Percentiles rank a stretch among this genome's conserved stretches.
These are phyloP conservation scores for Neurospora sp. DNA, from an alignment of 495 filamentous ascomycete genomes.

Conservation along the genomic window DNA sequence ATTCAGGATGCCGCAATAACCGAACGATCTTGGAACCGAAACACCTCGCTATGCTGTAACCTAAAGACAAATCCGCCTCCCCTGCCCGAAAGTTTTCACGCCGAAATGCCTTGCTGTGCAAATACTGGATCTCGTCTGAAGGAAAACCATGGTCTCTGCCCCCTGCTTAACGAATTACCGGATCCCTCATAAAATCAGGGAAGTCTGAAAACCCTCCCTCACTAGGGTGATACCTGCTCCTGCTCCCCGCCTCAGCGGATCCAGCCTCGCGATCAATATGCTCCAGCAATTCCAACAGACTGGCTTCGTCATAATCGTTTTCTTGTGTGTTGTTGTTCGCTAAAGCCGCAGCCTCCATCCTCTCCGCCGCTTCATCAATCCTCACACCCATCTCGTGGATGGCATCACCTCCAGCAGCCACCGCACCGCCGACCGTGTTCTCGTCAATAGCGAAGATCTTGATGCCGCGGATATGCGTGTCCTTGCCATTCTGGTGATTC, in stretches of 20 bases:
- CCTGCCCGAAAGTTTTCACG: not conserved
- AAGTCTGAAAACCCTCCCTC: conserved; percentile 23
- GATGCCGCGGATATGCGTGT: conserved; percentile 89
- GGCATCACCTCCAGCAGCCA: not conserved
- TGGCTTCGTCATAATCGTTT: conserved; percentile 15
- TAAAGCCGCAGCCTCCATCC: conserved; percentile 1
- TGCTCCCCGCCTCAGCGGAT: not conserved
- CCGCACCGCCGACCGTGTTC: conserved; percentile 11
- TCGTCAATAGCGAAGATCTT: conserved; percentile 80
- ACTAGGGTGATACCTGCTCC: conserved; percentile 5
- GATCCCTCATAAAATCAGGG: conserved; percentile 36
- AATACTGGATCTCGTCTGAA: not conserved
- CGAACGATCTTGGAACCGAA: too few relatives aligned
- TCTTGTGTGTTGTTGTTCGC: conserved; percentile 5
- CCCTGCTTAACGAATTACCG: conserved; percentile 31
- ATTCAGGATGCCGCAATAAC: too few relatives aligned
- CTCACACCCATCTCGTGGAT: conserved; percentile 6
- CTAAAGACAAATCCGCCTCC: too few relatives aligned
- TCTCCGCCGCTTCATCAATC: conserved; percentile 15
- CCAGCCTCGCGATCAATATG: conserved; percentile 6
- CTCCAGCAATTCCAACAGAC: conserved; percentile 20
- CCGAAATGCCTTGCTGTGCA: not conserved
- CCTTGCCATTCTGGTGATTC: conserved; percentile 98
- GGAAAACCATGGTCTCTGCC: not conserved
- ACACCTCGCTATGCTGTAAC: too few relatives aligned